Evolutionary conservation across 768 basidiomycete genomes (phyloP), one percentile per base, ranked within the genome.

Genomic region (Trametes gibbosa): DNA sequence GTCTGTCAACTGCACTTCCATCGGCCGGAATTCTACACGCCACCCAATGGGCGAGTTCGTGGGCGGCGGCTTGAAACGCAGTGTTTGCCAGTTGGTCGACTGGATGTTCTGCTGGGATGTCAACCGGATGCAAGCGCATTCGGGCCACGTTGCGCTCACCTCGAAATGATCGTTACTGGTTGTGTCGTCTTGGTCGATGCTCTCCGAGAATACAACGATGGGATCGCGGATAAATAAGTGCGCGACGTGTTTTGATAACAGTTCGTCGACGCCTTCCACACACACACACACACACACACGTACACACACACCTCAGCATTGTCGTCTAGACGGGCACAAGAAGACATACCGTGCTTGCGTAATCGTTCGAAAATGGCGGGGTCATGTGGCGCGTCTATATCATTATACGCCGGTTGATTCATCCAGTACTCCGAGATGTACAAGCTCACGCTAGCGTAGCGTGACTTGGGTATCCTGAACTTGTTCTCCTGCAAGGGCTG

Each of bases 81-180:
- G 79, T 0, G 97, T 98, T 75, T 99, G 97, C 97, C 97, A 99
- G 69, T 99, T 99, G 4, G 97, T 99, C 2, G 97, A 98, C 83
- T 99, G 97, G 24, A 99, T 88, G 68, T 98, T 98, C 90, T 96
- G 72, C 5, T 50, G 40, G 42, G 3, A 9, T 17, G 27, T 42
- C 50, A 52, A 37, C 9, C 17, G 5, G 17, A 47, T n/a, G 9
- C 37, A 37, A 13, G 39, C n/a, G 21, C 14, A 1, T 57, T 32
- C 29, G 4, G 29, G 5, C 29, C 3, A 40, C 35, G 19, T 60
- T n/a, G 54, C 42, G 40, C 74, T 24, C 64, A 92, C 93, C 81
- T 99, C 97, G 63, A 98, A 98, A 71, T 99, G 97, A 70, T 98
- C 97, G 60, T 83, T 92, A 59, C 93, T 96, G 8, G 77, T 76